phyloP scores from a whole-genome alignment of 768 basidiomycete species.

The Pholiota microspora region DNA sequence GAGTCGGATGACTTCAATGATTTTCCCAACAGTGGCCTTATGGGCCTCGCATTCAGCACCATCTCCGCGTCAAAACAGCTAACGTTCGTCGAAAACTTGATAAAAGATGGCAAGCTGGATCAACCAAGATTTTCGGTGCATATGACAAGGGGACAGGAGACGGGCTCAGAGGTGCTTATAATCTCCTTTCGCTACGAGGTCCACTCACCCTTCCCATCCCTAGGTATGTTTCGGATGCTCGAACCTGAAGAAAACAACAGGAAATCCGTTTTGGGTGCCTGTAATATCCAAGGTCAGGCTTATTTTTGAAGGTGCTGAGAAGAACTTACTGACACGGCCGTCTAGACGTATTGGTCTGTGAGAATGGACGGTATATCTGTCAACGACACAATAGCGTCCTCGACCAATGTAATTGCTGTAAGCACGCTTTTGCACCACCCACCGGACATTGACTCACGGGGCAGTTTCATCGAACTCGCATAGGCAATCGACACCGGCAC shows the following conservation, averaged over 20 bases:
- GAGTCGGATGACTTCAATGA: conserved; percentile 48
- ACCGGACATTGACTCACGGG: neutral
- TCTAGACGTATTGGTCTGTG: conserved; percentile 69
- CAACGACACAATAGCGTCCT: conserved; percentile 13
- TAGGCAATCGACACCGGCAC: conserved; percentile 73
- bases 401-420: conserved; percentile 36
- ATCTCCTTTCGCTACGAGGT: neutral
- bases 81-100: conserved; percentile 67
- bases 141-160: conserved; percentile 32
- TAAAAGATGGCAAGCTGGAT: conserved; percentile 35
- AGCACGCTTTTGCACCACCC: conserved; percentile 10
- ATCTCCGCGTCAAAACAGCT: conserved; percentile 44
- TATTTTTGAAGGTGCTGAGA: too few species aligned
- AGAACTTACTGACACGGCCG: too few species aligned
- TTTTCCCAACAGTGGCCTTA: conserved; percentile 54
- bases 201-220: conserved; percentile 7
- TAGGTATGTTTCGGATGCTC: conserved; percentile 35
- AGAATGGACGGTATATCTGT: conserved; percentile 43
- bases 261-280: conserved; percentile 14
- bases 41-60: conserved; percentile 61
- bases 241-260: conserved; percentile 31
- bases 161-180: conserved; percentile 44
- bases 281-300: conserved; percentile 31
- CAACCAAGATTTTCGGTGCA: conserved; percentile 60
- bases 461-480: neutral